Base-by-base conservation (phyloP, 2,329 filamentous ascomycete genomes). In the Davidsoniella neocaledoniae region DNA sequence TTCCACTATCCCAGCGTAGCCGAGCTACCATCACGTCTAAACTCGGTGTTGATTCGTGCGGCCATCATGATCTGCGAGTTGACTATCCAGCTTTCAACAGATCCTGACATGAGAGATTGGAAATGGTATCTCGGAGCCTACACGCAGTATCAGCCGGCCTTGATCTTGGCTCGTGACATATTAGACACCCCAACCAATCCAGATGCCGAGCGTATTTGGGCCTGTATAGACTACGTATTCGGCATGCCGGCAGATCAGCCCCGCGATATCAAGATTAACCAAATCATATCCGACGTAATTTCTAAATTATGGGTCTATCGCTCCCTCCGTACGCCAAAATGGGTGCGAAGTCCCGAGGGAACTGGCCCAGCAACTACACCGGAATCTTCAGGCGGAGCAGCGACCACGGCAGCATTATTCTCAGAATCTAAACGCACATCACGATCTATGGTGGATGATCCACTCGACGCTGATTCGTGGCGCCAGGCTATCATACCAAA, bases 181-280 rank as follows among this genome's bases (percentile, higher is more conserved):
- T 81, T 77, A 58, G 71, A 72, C 43, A 69, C 71, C 39, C 74
- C 77, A 0, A 64, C 71, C 48, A 68, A 72, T 44, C 69, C 69
- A 46, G 71, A 82, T 53, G 76, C 77, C 2, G 70, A 74, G 21
- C 72, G 81, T 7, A 81, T 86, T 52, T 86, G 83, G 81, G 65
- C 67, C 33, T 81, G 78, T 57, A 66, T 86, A 23, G 81, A 87
- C 58, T 86, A 78, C 58, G 77, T 83, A 21, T 87, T 85, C 59
- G 73, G 77, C 46, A 65, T 79, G 25, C 71, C 81, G 29, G 59
- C 68, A 4, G 61, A 67, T 33, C 62, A 63, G 42, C 59, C 61
- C 12, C 61, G 62, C 5, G 70, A 67, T 51, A 68, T 68, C 0
- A 66, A 64, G 44, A 63, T 62, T n/a, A 65, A 64, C 38, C 67